Conservation (phyloP, 495 filamentous ascomycete species). For the Neurospora africana region DNA sequence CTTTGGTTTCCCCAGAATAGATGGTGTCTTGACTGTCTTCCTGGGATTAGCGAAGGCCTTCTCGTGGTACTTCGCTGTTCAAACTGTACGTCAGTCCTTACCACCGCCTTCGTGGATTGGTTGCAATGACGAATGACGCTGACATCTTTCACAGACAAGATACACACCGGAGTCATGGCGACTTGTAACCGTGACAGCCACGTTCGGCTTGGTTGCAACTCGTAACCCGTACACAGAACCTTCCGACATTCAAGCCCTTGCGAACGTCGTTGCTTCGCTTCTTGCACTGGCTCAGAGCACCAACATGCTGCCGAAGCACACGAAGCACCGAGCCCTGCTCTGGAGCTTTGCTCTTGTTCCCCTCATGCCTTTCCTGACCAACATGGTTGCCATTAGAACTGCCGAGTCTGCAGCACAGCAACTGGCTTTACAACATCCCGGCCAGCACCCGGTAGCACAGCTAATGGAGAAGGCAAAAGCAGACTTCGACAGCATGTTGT, state of each 20-base stretch:
- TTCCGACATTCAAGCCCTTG: constrained; percentile 7
- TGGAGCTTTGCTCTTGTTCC: constrained; percentile 11
- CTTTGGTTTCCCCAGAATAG: neutral
- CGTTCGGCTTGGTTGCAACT: constrained; percentile 16
- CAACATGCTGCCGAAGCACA: constrained; percentile 13
- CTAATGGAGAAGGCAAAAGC: constrained; percentile 31
- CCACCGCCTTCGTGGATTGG: neutral
- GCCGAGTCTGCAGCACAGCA: neutral
- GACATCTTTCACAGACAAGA: neutral
- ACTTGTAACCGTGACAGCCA: constrained; percentile 10
- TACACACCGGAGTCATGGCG: constrained; percentile 14
- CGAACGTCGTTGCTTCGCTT: constrained; percentile 10
- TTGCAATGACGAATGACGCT: neutral
- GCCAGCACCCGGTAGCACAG: constrained; percentile 36
- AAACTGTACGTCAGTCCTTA: constrained; percentile 11
- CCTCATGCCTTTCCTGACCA: constrained; percentile 12
- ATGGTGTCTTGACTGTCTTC: neutral
- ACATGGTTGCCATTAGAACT: constrained; percentile 3
- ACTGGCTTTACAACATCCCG: neutral
- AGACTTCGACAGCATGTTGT: constrained; percentile 27
- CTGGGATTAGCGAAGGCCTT: constrained; percentile 15
- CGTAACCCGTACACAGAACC: constrained; percentile 14
- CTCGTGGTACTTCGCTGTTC: constrained; percentile 19
- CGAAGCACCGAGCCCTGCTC: constrained; percentile 5
- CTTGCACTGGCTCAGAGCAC: constrained; percentile 11